A percentile compares a stretch with the other conserved stretches of the same genome.
Conservation (phyloP, 2,329 filamentous ascomycete genomes). For the Fusarium devonianum region DNA sequence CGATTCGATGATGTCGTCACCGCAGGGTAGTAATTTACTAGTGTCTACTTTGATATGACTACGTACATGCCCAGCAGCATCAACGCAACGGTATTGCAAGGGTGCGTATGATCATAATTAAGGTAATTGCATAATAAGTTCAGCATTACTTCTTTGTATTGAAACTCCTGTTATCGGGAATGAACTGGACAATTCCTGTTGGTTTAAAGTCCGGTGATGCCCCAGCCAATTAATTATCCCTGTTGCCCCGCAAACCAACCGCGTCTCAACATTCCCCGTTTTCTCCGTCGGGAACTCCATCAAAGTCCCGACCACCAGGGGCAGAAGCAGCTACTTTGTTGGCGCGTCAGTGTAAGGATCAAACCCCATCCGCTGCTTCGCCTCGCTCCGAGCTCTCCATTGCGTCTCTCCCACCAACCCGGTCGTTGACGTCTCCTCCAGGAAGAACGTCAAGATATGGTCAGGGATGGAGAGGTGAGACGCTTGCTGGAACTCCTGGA, state of each 20-base stretch:
- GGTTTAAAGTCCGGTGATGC: not conserved
- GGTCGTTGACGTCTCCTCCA: conserved; percentile 67
- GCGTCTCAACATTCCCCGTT: conserved; percentile 11
- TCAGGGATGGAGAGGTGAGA: conserved; percentile 91
- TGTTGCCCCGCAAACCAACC: not conserved
- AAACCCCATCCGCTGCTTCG: conserved; percentile 60
- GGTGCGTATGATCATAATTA: too few relatives aligned
- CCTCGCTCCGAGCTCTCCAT: conserved; percentile 54
- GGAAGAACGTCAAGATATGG: conserved; percentile 87
- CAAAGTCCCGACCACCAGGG: not conserved
- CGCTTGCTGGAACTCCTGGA: conserved; percentile 91
- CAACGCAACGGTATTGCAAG: too few relatives aligned
- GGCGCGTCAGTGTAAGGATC: conserved; percentile 61
- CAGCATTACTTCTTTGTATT: too few relatives aligned
- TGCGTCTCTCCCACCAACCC: conserved; percentile 56
- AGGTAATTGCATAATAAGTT: too few relatives aligned
- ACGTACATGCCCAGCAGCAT: not conserved
- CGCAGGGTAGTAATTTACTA: conserved; percentile 13
- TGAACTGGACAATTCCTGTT: not conserved
- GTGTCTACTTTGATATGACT: not conserved
- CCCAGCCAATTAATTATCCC: too few relatives aligned
- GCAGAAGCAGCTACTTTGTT: conserved; percentile 28
- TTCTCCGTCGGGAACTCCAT: conserved; percentile 10
- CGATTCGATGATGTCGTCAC: conserved; percentile 27
- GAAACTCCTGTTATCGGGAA: too few relatives aligned